Percentiles rank a stretch among this genome's conserved stretches.
These are phyloP conservation scores for Petrea volubilis DNA, from an alignment of 257 asterid genomes.

Conservation along the genomic window DNA sequence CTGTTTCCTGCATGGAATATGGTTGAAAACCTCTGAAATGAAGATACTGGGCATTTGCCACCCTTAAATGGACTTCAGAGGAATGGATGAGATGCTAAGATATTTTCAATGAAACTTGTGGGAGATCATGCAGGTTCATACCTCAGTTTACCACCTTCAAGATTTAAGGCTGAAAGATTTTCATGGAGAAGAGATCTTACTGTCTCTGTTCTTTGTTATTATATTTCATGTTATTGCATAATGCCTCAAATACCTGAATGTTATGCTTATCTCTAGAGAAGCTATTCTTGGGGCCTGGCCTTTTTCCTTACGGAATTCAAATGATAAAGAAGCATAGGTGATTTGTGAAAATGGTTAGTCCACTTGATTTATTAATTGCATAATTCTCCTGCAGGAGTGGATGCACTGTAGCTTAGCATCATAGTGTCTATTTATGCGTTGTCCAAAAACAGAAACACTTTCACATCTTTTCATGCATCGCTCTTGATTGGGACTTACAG, in stretches of 20 bases:
- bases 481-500: conserved; percentile 14
- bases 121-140: conserved; percentile 5
- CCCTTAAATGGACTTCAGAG: not conserved
- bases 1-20: conserved; percentile 17
- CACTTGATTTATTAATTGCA: not conserved
- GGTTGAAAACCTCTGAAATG: conserved; percentile 2
- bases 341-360: not conserved
- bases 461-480: not conserved
- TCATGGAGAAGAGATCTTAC: conserved; percentile 8
- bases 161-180: conserved; percentile 1
- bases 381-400: not conserved
- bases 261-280: conserved; percentile 2
- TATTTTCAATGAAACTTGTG: not conserved
- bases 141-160: conserved; percentile 1
- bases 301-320: not conserved
- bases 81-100: conserved; percentile 1
- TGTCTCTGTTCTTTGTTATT: not conserved
- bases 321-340: not conserved
- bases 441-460: not conserved
- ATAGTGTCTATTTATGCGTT: conserved; percentile 2
- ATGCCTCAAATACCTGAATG: not conserved
- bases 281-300: not conserved
- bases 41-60: not conserved
- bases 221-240: not conserved
- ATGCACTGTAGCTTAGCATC: not conserved